A percentile compares a stretch with the other conserved stretches of the same genome.
Evolutionary conservation across 441 rosid genomes (phyloP).

Genomic region (Dalechampia spathulata): DNA sequence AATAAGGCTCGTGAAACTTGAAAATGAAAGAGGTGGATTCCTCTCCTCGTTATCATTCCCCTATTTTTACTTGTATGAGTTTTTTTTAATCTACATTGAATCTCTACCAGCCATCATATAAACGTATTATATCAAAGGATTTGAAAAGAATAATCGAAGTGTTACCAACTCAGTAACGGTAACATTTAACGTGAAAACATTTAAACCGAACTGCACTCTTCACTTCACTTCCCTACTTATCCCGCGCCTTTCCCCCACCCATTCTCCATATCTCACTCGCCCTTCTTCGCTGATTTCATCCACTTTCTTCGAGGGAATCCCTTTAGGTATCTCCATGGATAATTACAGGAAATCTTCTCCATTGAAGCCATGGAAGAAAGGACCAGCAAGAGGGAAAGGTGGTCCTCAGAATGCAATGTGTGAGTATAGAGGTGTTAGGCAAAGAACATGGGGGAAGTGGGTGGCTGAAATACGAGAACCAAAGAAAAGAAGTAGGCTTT

Average conservation of each 20-base stretch:
- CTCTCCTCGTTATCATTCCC: too few relatives aligned
- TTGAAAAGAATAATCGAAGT: background rate
- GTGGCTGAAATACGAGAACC: slow-evolving; percentile 97
- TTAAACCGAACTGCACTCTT: slow-evolving; percentile 39
- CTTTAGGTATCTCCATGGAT: slow-evolving; percentile 29
- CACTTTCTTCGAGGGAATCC: background rate
- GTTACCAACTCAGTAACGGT: slow-evolving; percentile 38
- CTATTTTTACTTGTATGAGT: too few relatives aligned
- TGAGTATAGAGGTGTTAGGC: slow-evolving; percentile 75
- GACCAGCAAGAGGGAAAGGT: slow-evolving; percentile 90
- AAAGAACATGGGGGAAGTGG: slow-evolving; percentile 96
- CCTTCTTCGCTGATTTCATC: background rate
- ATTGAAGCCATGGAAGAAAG: slow-evolving; percentile 86
- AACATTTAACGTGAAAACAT: slow-evolving; percentile 81
- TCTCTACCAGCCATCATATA: too few relatives aligned
- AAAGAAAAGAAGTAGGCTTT: slow-evolving; percentile 75
- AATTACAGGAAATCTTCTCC: slow-evolving; percentile 46
- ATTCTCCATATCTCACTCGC: slow-evolving; percentile 4
- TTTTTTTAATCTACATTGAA: too few relatives aligned
- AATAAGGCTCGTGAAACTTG: slow-evolving; percentile 33
- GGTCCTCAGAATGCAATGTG: slow-evolving; percentile 91
- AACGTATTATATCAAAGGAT: too few relatives aligned
- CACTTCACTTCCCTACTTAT: slow-evolving; percentile 27
- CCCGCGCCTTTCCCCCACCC: slow-evolving; percentile 44
- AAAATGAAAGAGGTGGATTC: slow-evolving; percentile 49